These are phyloP conservation scores for Debaryomyces nepalensis DNA, from an alignment of 1,139 yeast species.

Conservation along the genomic window DNA sequence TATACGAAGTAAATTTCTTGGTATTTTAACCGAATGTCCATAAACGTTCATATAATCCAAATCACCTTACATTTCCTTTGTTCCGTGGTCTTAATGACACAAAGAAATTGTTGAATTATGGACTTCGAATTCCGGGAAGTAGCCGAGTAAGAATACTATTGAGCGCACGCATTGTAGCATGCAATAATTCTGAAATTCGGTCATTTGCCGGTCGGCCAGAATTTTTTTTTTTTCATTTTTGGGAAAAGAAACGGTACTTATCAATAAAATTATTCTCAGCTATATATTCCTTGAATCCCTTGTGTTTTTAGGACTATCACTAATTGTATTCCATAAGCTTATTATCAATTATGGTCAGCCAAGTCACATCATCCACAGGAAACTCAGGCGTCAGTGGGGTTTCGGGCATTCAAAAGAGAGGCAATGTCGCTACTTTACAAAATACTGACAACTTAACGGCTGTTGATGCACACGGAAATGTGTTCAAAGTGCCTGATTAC, in stretches of 20 bases:
- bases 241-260: slow-evolving; percentile 7
- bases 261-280: slow-evolving; percentile 1
- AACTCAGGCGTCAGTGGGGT: slow-evolving; percentile 12
- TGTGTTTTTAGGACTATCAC: background rate
- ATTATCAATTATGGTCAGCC: slow-evolving; percentile 13
- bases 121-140: background rate
- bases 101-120: no score
- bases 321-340: background rate
- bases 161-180: background rate
- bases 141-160: background rate
- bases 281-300: slow-evolving; percentile 3
- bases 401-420: slow-evolving; percentile 33
- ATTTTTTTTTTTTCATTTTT: slow-evolving; percentile 6
- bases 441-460: slow-evolving; percentile 39
- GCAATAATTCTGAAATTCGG: background rate
- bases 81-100: no score
- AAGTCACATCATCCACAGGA: slow-evolving; percentile 12
- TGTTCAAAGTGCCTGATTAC: slow-evolving; percentile 64
- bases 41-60: no score
- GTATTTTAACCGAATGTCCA: no score
- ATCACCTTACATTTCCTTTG: no score
- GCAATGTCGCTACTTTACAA: slow-evolving; percentile 42
- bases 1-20: no score
- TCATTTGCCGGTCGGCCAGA: background rate
- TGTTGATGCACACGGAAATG: slow-evolving; percentile 58